These are phyloP conservation scores for Pseudogymnoascus sp. DNA, from an alignment of 2,329 filamentous ascomycete genomes.

Conservation along the genomic window DNA sequence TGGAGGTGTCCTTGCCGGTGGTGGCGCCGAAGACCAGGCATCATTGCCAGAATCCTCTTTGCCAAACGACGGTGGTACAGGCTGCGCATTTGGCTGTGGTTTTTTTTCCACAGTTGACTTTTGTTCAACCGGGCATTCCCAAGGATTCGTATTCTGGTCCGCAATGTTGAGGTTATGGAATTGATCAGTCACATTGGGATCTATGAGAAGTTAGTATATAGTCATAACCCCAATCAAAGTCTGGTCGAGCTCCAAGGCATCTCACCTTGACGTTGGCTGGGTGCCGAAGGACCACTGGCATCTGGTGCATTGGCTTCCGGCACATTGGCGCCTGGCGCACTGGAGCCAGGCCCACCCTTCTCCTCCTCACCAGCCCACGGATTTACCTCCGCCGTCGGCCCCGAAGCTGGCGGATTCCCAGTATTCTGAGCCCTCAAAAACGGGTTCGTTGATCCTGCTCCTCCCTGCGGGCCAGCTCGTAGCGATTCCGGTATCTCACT, in stretches of 20 bases:
- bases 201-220: slow-evolving; percentile 9
- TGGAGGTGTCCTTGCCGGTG: slow-evolving; percentile 16
- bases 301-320: slow-evolving; percentile 18
- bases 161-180: slow-evolving; percentile 23
- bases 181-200: slow-evolving; percentile 18
- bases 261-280: not conserved
- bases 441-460: slow-evolving; percentile 25
- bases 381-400: slow-evolving; percentile 23
- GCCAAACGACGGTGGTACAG: slow-evolving; percentile 17
- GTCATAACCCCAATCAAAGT: not conserved
- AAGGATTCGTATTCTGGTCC: slow-evolving; percentile 27
- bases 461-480: slow-evolving; percentile 21
- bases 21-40: slow-evolving; percentile 21
- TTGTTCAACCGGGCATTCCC: slow-evolving; percentile 18
- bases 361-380: slow-evolving; percentile 23
- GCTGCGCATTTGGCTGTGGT: slow-evolving; percentile 12
- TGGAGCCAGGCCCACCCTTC: slow-evolving; percentile 16
- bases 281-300: slow-evolving; percentile 10
- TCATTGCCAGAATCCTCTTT: slow-evolving; percentile 24
- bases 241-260: not conserved
- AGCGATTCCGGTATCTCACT: slow-evolving; percentile 23
- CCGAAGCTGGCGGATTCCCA: slow-evolving; percentile 11
- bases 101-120: slow-evolving; percentile 20
- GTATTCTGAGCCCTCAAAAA: slow-evolving; percentile 18
- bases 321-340: slow-evolving; percentile 18